Conservation (phyloP, 352 stramenopile genomes). For the Globisporangium cederbergense region DNA sequence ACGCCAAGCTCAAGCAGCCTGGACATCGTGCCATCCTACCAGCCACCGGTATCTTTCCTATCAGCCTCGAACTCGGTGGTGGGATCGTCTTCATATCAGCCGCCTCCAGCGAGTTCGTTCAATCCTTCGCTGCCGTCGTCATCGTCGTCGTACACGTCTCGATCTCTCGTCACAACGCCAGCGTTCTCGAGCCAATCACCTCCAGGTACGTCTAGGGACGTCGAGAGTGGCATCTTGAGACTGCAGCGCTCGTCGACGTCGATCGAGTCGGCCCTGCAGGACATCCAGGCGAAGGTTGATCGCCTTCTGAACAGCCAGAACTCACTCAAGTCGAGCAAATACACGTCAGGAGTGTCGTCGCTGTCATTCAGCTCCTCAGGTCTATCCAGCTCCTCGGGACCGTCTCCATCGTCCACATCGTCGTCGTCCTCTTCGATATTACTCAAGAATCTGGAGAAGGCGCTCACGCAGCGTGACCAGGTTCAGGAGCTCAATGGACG, state of each 20-base stretch:
- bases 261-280: constrained; percentile 68
- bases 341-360: constrained; percentile 12
- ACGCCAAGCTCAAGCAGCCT: neutral
- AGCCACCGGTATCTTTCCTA: constrained; percentile 6
- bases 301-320: constrained; percentile 59
- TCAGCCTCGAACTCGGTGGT: neutral
- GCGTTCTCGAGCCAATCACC: constrained; percentile 25
- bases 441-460: constrained; percentile 76
- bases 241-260: constrained; percentile 75
- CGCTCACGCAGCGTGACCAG: constrained; percentile 61
- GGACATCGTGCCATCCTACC: constrained; percentile 12
- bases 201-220: constrained; percentile 24
- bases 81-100: neutral
- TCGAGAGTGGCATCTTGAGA: constrained; percentile 66
- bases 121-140: neutral
- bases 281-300: constrained; percentile 81
- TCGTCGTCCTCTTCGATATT: constrained; percentile 33
- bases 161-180: constrained; percentile 21
- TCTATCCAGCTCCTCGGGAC: constrained; percentile 22
- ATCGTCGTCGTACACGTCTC: constrained; percentile 13
- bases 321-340: constrained; percentile 47
- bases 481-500: constrained; percentile 49
- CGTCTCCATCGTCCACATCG: constrained; percentile 23
- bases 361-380: constrained; percentile 20
- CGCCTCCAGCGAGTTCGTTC: constrained; percentile 6